These are phyloP conservation scores for Jackrogersella minutella DNA, from an alignment of 495 filamentous ascomycete genomes.

Conservation along the genomic window DNA sequence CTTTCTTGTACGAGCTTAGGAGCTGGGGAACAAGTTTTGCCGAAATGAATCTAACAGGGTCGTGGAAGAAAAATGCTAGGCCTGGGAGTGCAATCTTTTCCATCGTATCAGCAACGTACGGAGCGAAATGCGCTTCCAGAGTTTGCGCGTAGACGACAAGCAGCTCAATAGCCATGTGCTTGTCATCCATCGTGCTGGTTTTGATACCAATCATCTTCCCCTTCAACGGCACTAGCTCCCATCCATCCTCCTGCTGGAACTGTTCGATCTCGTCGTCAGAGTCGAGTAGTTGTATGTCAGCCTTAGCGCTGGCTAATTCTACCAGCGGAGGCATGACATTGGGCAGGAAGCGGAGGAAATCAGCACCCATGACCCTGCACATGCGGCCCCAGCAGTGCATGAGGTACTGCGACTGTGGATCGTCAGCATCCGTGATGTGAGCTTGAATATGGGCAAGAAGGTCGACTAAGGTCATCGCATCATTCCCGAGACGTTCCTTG, in stretches of 20 bases:
- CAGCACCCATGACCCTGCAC: constrained; percentile 89
- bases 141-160: constrained; percentile 97
- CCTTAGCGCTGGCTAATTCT: constrained; percentile 91
- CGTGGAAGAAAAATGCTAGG: constrained; percentile 98
- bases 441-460: constrained; percentile 86
- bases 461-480: constrained; percentile 86
- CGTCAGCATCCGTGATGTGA: constrained; percentile 88
- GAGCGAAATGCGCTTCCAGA: constrained; percentile 88
- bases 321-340: constrained; percentile 95
- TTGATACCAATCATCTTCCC: constrained; percentile 99
- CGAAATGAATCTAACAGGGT: constrained; percentile 93
- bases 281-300: constrained; percentile 95
- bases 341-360: constrained; percentile 90
- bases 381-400: constrained; percentile 99
- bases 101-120: constrained; percentile 92
- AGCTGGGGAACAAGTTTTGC: constrained; percentile 95
- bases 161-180: constrained; percentile 98
- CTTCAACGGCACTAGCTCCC: constrained; percentile 95
- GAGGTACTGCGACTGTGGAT: constrained; percentile 95
- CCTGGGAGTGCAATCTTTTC: constrained; percentile 95
- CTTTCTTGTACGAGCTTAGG: constrained; percentile 91
- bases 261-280: constrained; percentile 94
- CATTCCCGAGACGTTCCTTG: constrained; percentile 85
- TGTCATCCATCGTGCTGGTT: constrained; percentile 95
- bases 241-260: constrained; percentile 94